Evolutionary conservation across 495 filamentous ascomycete genomes (phyloP).

Genomic region (Physcia stellaris): DNA sequence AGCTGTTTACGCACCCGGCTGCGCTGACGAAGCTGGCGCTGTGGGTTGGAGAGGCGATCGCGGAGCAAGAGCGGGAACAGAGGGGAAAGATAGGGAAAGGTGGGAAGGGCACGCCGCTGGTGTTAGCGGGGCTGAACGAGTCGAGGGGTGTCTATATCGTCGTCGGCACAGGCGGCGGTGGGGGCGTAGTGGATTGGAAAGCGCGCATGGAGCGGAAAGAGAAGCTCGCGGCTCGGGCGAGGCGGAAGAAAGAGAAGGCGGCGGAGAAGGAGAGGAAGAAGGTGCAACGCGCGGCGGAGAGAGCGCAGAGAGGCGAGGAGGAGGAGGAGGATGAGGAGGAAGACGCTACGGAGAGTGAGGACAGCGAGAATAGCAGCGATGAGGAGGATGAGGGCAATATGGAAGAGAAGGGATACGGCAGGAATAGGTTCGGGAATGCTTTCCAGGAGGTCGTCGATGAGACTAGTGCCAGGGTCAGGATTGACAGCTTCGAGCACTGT

Average conservation of each 20-base stretch:
- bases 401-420: slow-evolving; percentile 47
- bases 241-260: slow-evolving; percentile 47
- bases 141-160: slow-evolving; percentile 78
- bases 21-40: slow-evolving; percentile 85
- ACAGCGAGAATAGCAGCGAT: slow-evolving; percentile 39
- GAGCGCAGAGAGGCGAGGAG: slow-evolving; percentile 35
- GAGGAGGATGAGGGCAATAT: slow-evolving; percentile 46
- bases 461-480: slow-evolving; percentile 77
- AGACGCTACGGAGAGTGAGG: slow-evolving; percentile 33
- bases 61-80: slow-evolving; percentile 69
- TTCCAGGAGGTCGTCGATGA: slow-evolving; percentile 92
- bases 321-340: slow-evolving; percentile 41
- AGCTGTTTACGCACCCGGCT: slow-evolving; percentile 78
- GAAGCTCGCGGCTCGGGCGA: slow-evolving; percentile 43
- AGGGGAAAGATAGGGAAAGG: slow-evolving; percentile 52
- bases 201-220: slow-evolving; percentile 46
- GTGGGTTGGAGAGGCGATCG: slow-evolving; percentile 88
- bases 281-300: too few species aligned
- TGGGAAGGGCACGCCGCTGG: slow-evolving; percentile 68
- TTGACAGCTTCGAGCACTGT: slow-evolving; percentile 94
- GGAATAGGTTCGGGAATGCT: slow-evolving; percentile 84
- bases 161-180: slow-evolving; percentile 74
- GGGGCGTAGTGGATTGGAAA: slow-evolving; percentile 50
- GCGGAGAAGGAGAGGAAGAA: slow-evolving; percentile 50
- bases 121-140: slow-evolving; percentile 82